A percentile compares a stretch with the other conserved stretches of the same genome.
Evolutionary conservation across 805 yeast species (phyloP).

Genomic region (Hanseniaspora hatyaiensis): DNA sequence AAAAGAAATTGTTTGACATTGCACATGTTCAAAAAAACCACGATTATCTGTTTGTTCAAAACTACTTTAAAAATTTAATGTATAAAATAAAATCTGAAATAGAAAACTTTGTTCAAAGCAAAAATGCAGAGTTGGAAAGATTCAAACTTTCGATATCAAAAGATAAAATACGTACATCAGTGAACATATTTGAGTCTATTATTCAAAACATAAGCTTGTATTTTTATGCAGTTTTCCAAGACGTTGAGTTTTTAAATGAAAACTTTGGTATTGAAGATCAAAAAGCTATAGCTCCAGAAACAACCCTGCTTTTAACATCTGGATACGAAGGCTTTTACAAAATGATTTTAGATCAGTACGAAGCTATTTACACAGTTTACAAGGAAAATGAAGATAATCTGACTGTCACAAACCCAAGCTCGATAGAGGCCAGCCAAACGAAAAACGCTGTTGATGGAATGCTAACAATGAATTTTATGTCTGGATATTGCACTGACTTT

Average conservation of each 20-base stretch:
- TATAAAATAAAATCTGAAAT: constrained; percentile 10
- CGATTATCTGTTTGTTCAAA: constrained; percentile 1
- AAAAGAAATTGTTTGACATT: constrained; percentile 12
- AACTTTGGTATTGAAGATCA: constrained; percentile 19
- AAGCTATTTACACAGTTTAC: neutral
- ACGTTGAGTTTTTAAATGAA: constrained; percentile 19
- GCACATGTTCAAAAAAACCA: constrained; percentile 6
- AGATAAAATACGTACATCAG: constrained; percentile 25
- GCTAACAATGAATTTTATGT: constrained; percentile 16
- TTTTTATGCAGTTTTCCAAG: constrained; percentile 21
- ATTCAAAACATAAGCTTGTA: constrained; percentile 40
- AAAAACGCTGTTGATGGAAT: constrained; percentile 28
- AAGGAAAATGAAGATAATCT: neutral
- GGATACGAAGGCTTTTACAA: neutral
- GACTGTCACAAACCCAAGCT: constrained; percentile 21
- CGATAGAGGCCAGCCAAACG: constrained; percentile 43
- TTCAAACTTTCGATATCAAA: constrained; percentile 35
- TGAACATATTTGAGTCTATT: constrained; percentile 34
- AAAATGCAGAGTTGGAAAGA: constrained; percentile 32
- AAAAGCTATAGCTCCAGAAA: neutral
- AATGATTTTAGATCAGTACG: neutral
- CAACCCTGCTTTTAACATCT: neutral
- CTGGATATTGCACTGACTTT: constrained; percentile 8
- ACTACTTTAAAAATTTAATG: constrained; percentile 18
- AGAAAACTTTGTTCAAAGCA: constrained; percentile 31